A percentile compares a stretch with the other conserved stretches of the same genome.
phyloP scores from a whole-genome alignment of 305 asterid species.

The Plantago rigida region DNA sequence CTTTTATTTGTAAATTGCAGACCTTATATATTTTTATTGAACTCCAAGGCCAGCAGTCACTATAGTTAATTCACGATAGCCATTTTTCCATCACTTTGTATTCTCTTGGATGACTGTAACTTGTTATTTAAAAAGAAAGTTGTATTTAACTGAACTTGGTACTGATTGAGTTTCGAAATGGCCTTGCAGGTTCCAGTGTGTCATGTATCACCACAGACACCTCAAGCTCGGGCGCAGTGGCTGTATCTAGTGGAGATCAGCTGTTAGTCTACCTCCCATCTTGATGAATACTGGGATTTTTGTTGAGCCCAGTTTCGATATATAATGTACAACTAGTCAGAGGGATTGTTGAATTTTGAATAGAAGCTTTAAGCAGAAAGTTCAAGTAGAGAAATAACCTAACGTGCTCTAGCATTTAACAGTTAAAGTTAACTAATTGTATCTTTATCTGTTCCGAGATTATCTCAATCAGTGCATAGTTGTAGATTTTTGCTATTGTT shows the following conservation, averaged over 20 bases:
- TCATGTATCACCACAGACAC: slow-evolving; percentile 53
- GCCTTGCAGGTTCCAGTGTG: slow-evolving; percentile 45
- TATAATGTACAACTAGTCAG: not conserved
- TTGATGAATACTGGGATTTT: slow-evolving; percentile 21
- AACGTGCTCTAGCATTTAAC: no score
- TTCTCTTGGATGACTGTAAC: not conserved
- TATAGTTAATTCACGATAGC: no score
- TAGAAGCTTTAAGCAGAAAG: not conserved
- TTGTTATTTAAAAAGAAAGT: not conserved
- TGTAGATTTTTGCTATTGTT: no score
- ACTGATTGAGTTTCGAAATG: slow-evolving; percentile 22
- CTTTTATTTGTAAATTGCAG: no score
- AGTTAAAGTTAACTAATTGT: no score
- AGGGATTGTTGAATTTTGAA: not conserved
- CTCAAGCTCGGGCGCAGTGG: slow-evolving; percentile 50
- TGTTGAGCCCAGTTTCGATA: no score
- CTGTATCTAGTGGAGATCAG: slow-evolving; percentile 56
- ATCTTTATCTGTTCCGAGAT: no score
- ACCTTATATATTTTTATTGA: no score
- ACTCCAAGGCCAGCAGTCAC: no score
- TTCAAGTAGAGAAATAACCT: no score
- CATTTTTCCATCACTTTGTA: no score
- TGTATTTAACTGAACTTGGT: not conserved
- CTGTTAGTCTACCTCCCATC: slow-evolving; percentile 52
- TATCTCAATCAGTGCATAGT: no score